Conservation (phyloP, 768 basidiomycete species). For the Tulasnella sp. region DNA sequence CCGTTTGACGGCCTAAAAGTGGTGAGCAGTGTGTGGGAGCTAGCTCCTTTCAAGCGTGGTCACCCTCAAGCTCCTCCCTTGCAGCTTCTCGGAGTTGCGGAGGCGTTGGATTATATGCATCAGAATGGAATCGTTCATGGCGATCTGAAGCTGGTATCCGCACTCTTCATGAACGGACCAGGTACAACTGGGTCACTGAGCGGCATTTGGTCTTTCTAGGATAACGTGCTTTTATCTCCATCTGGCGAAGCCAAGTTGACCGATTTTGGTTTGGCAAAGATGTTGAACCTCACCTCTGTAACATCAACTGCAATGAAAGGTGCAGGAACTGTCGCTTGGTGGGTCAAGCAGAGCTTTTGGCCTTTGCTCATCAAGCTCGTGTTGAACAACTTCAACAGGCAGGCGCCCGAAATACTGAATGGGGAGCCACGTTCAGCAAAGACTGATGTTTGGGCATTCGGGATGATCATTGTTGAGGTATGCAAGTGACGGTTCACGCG, state of each 20-base stretch:
- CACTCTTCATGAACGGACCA: too few species aligned
- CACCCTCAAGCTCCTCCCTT: not conserved
- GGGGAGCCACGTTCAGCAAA: not conserved
- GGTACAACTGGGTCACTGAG: too few species aligned
- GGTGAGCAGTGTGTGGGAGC: not conserved
- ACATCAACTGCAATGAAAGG: not conserved
- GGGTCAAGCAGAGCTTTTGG: not conserved
- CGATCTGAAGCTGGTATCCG: not conserved
- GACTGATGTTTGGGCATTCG: not conserved
- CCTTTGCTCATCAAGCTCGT: not conserved
- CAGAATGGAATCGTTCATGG: not conserved
- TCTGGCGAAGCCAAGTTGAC: not conserved
- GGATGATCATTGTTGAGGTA: constrained; percentile 8
- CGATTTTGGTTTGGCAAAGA: constrained; percentile 4
- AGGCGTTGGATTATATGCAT: not conserved
- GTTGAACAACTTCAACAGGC: not conserved
- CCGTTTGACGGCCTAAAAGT: constrained; percentile 2
- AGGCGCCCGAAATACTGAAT: not conserved
- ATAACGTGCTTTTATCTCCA: not conserved
- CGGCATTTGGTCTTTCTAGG: constrained; percentile 11
- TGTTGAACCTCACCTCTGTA: not conserved
- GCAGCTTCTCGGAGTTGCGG: not conserved
- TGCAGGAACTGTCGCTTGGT: not conserved
- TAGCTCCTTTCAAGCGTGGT: too few species aligned
- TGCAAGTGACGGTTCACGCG: not conserved